These are phyloP conservation scores for Nemania diffusa DNA, from an alignment of 2,329 filamentous ascomycete genomes.

Conservation along the genomic window DNA sequence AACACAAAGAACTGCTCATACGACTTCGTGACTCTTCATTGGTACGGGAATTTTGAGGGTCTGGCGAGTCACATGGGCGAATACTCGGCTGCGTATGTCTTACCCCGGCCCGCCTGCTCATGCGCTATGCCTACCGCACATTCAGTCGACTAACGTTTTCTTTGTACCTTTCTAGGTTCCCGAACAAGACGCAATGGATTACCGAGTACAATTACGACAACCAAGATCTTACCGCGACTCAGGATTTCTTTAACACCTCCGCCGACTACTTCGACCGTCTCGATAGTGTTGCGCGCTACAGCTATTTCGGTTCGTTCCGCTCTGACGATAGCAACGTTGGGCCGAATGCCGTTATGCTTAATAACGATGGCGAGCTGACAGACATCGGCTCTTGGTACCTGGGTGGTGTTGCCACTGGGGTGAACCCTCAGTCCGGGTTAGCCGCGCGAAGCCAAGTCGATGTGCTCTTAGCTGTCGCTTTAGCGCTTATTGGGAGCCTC, in stretches of 20 bases:
- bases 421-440: slow-evolving; percentile 49
- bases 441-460: slow-evolving; percentile 6
- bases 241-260: slow-evolving; percentile 75
- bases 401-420: slow-evolving; percentile 62
- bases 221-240: slow-evolving; percentile 65
- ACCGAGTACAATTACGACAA: slow-evolving; percentile 78
- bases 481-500: slow-evolving; percentile 21
- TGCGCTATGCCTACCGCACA: background rate
- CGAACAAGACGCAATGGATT: slow-evolving; percentile 74
- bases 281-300: slow-evolving; percentile 72
- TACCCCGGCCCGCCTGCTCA: background rate
- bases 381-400: slow-evolving; percentile 83
- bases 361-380: slow-evolving; percentile 73
- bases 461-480: slow-evolving; percentile 1
- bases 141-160: background rate
- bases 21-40: slow-evolving; percentile 73
- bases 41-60: slow-evolving; percentile 76
- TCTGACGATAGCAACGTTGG: slow-evolving; percentile 77
- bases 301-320: slow-evolving; percentile 80
- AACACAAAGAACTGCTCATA: slow-evolving; percentile 65
- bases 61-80: slow-evolving; percentile 74
- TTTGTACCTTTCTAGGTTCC: slow-evolving; percentile 58
- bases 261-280: slow-evolving; percentile 73
- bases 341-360: slow-evolving; percentile 76
- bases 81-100: slow-evolving; percentile 57